Conservation (phyloP, 805 yeast genomes). For the Yueomyces sinensis region DNA sequence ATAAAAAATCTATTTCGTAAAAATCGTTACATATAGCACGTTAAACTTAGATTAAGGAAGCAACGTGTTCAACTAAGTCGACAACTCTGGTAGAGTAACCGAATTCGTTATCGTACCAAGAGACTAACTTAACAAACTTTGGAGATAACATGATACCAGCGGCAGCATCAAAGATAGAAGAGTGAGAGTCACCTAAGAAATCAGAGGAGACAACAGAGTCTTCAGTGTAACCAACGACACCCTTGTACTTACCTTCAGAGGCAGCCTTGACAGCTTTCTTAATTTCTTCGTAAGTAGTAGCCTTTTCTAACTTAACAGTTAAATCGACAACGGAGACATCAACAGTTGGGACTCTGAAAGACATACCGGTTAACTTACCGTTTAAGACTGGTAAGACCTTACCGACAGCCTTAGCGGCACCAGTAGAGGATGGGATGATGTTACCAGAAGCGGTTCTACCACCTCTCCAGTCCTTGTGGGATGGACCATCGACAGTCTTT, state of each 20-base stretch:
- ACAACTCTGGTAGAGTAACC: slow-evolving; percentile 70
- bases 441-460: slow-evolving; percentile 67
- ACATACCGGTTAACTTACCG: slow-evolving; percentile 65
- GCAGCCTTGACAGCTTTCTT: slow-evolving; percentile 45
- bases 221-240: slow-evolving; percentile 56
- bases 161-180: slow-evolving; percentile 54
- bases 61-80: slow-evolving; percentile 54
- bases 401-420: slow-evolving; percentile 71
- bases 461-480: slow-evolving; percentile 74
- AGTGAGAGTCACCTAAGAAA: slow-evolving; percentile 48
- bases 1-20: too few species aligned
- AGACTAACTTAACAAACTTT: slow-evolving; percentile 53
- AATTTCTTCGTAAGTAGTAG: slow-evolving; percentile 52
- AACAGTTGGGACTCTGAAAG: slow-evolving; percentile 62
- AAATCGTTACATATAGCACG: too few species aligned
- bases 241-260: slow-evolving; percentile 46
- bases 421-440: slow-evolving; percentile 65
- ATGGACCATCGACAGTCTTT: slow-evolving; percentile 66
- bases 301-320: slow-evolving; percentile 47
- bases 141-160: slow-evolving; percentile 63
- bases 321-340: slow-evolving; percentile 64
- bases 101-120: slow-evolving; percentile 67
- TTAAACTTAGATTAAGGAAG: too few species aligned
- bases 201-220: slow-evolving; percentile 61
- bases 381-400: slow-evolving; percentile 58